Conservation (phyloP, 2,329 filamentous ascomycete species). For the Fusarium beomiforme region DNA sequence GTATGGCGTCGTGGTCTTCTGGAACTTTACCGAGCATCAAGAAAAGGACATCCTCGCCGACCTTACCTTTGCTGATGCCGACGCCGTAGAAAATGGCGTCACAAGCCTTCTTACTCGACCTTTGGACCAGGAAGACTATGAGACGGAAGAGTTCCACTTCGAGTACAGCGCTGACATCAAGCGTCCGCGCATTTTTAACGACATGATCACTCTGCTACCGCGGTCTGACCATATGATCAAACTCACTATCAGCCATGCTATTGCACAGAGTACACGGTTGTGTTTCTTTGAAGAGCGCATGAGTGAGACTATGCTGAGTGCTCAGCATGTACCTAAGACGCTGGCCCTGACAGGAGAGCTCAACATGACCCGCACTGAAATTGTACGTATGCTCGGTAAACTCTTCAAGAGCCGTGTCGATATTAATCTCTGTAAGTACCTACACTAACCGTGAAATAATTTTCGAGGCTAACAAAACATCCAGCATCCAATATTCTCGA, state of each 20-base stretch:
- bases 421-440: conserved; percentile 89
- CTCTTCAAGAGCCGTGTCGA: conserved; percentile 95
- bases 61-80: conserved; percentile 82
- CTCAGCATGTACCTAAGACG: conserved; percentile 89
- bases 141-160: conserved; percentile 98
- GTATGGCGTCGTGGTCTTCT: conserved; percentile 97
- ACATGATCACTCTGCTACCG: conserved; percentile 97
- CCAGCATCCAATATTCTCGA: conserved; percentile 94
- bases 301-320: conserved; percentile 91
- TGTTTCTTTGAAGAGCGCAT: conserved; percentile 97
- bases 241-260: conserved; percentile 95
- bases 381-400: conserved; percentile 89
- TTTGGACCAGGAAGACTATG: conserved; percentile 88
- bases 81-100: conserved; percentile 69
- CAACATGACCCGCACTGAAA: conserved; percentile 90
- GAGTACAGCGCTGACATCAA: conserved; percentile 91
- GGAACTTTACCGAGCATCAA: conserved; percentile 97
- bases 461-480: conserved; percentile 17
- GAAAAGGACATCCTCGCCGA: conserved; percentile 97
- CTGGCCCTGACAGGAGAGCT: conserved; percentile 89
- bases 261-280: conserved; percentile 95
- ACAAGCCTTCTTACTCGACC: conserved; percentile 79
- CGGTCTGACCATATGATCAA: conserved; percentile 98
- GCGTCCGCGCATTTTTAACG: conserved; percentile 93
- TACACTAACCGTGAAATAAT: too few species aligned